Evolutionary conservation across 306 rosid species (phyloP), one percentile per base, ranked within the genome.

Genomic region (Spatholobus suberectus): DNA sequence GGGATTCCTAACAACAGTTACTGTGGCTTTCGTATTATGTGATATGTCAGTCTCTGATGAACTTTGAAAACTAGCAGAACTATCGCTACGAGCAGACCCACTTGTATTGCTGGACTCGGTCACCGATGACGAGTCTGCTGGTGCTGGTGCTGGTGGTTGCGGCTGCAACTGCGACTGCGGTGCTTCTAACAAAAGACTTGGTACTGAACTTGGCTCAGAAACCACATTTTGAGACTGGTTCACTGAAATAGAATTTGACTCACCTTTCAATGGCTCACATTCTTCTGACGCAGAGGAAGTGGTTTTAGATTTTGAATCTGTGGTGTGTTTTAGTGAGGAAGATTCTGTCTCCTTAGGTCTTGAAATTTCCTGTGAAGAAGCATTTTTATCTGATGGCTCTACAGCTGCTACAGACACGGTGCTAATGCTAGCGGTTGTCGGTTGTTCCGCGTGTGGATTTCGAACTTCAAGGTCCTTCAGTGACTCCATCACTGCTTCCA

Each of bases 401-500:
- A 7, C 12, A 63, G 24, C 44, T 6, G 66, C 85, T 6, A 55
- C 75, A 40, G 88, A 68, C 65, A 78, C 67, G 0, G 89, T 70
- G 63, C 82, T 61, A 23, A 62, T 70, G 68, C 85, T 82, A 29
- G 82, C 77, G 8, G 84, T 77, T 1, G 84, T 74, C 70, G 70
- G 87, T 27, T 88, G 88, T 63, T 89, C 95, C 35, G 82, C 77
- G 72, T 82, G 82, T 2, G 94, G 88, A 54, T 4, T 61, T 73
- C 80, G 86, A 75, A 49, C 80, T 74, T 94, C 90, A 78, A 90
- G 13, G 87, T 92, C 98, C 81, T 91, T 96, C 65, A 96, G 78
- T 2, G 99, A 96, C 86, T 89, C 85, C 40, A 92, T 27, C 83
- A 96, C 90, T 40, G 99, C 99, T 88, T 90, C 97, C 99, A 89